Conservation (phyloP, 768 basidiomycete species). For the Pholiota molesta region DNA sequence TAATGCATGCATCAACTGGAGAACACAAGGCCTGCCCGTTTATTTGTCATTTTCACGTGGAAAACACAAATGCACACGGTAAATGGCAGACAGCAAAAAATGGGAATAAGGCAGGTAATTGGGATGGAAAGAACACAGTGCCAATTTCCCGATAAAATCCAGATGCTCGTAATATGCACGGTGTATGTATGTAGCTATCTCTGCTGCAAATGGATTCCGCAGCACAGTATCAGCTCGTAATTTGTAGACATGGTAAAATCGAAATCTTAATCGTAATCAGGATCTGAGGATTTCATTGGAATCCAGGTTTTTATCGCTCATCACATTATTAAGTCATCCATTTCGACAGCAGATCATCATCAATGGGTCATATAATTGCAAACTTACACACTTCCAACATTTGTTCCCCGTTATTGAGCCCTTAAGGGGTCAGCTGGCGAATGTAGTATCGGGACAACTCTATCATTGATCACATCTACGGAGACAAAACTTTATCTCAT, state of each 20-base stretch:
- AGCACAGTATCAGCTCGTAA: background rate
- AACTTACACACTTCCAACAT: background rate
- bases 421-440: background rate
- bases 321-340: background rate
- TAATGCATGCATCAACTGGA: too few relatives aligned
- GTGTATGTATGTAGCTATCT: background rate
- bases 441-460: background rate
- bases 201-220: background rate
- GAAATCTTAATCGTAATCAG: background rate
- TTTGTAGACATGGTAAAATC: background rate
- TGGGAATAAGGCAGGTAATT: too few relatives aligned
- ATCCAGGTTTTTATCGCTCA: background rate
- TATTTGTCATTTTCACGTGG: too few relatives aligned
- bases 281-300: conserved; percentile 1
- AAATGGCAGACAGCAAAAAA: too few relatives aligned
- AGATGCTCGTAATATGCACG: too few relatives aligned
- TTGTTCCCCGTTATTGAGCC: background rate
- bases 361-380: background rate
- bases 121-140: too few relatives aligned
- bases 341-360: background rate
- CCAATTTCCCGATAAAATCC: too few relatives aligned
- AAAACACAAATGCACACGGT: too few relatives aligned
- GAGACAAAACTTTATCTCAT: conserved; percentile 2
- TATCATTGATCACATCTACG: background rate
- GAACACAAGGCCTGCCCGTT: too few relatives aligned